Evolutionary conservation across 2,329 filamentous ascomycete species (phyloP), one percentile per base, ranked within the genome.

Genomic region (Fusarium foetens): DNA sequence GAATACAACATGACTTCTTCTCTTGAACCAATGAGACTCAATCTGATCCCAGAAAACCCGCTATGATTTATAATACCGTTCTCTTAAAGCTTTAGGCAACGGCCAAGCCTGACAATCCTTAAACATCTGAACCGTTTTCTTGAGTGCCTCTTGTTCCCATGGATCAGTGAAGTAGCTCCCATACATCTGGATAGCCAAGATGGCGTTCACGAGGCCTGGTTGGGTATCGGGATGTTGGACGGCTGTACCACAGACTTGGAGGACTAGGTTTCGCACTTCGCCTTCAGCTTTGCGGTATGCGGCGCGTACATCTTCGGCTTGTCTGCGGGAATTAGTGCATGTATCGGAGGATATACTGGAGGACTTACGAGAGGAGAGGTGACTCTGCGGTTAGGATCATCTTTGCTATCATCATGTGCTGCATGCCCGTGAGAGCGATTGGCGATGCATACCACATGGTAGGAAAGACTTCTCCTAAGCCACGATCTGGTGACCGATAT

Each of bases 331-430:
- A 19, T 75, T 1, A 75, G 55, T 3, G 6, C 2, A 19, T 12
- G 3, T 0, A 0, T 6, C 0, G 5, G 0, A 10, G 5, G 0
- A 5, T 8, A 2, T 0, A 0, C 1, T 0, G 5, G 3, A 13
- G 4, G 0, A 0, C 49, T 29, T 55, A 71, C 74, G 64, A 69
- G 2, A 76, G 58, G 1, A 76, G 64, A 2, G 74, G 74, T 0
- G 71, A 75, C 25, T 76, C 74, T 6, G 71, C 74, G 0, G 67
- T 62, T 0, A 76, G 12, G 0, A 76, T 76, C 74, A 76, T 76
- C 14, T 75, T 76, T 9, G 74, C 74, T 6, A 76, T 55, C 73
- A 76, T 76, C 46, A 75, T 62, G 9, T 76, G 74, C 9, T 76
- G 74, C 71, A 76, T 76, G 0, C 68, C 74, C 0, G 72, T 76